phyloP scores from a whole-genome alignment of 2,329 filamentous ascomycete species.

The Exophiala mesophila region DNA sequence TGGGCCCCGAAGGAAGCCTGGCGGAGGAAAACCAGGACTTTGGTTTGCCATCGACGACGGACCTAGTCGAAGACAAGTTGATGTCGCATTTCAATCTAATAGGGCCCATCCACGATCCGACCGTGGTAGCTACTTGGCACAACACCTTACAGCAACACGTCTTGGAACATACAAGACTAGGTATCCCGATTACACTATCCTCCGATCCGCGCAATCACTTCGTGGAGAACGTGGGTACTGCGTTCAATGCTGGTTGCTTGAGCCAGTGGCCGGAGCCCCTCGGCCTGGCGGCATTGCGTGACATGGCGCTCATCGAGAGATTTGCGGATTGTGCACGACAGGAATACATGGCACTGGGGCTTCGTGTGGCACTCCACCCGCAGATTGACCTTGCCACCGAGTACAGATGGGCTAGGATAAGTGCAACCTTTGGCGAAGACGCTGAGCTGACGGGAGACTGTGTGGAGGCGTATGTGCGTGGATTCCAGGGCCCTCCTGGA shows the following conservation, averaged over 20 bases:
- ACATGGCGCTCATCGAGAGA: constrained; percentile 39
- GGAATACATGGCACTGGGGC: constrained; percentile 40
- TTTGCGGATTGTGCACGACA: constrained; percentile 49
- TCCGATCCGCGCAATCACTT: constrained; percentile 14
- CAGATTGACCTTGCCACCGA: constrained; percentile 51
- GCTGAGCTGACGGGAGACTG: constrained; percentile 7
- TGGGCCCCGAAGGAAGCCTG: constrained; percentile 4
- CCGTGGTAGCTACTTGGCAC: constrained; percentile 4
- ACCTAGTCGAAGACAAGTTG: background rate
- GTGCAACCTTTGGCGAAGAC: constrained; percentile 47
- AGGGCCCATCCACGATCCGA: constrained; percentile 4
- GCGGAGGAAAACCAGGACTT: background rate
- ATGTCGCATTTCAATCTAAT: constrained; percentile 14
- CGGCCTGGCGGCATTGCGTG: constrained; percentile 47
- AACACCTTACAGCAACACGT: constrained; percentile 8
- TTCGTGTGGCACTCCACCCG: constrained; percentile 47
- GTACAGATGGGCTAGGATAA: constrained; percentile 47
- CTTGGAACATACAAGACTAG: constrained; percentile 6
- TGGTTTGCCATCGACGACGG: constrained; percentile 1
- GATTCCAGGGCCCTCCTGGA: constrained; percentile 8
- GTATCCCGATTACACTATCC: constrained; percentile 12
- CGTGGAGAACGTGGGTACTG: constrained; percentile 32
- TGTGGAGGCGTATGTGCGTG: constrained; percentile 11
- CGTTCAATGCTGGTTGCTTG: constrained; percentile 41
- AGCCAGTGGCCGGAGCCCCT: constrained; percentile 51